Conservation (phyloP, 2,329 filamentous ascomycete species). For the Hirsutella thompsonii region DNA sequence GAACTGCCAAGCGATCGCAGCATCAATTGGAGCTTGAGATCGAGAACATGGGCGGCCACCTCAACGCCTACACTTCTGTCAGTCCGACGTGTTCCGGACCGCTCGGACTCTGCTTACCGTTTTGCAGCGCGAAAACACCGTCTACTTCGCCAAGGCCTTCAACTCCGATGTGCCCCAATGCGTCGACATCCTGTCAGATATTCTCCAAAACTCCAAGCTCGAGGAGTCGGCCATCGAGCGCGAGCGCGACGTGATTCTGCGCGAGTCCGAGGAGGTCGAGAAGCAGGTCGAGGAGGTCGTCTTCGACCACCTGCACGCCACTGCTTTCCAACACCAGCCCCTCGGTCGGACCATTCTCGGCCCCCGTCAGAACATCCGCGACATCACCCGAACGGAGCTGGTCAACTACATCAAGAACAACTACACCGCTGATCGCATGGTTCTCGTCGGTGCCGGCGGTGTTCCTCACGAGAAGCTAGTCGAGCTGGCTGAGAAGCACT, state of each 20-base stretch:
- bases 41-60: constrained; percentile 98
- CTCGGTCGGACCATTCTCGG: constrained; percentile 96
- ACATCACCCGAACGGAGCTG: constrained; percentile 85
- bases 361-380: constrained; percentile 95
- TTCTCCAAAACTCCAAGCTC: constrained; percentile 98
- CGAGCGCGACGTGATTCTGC: constrained; percentile 95
- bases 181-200: constrained; percentile 97
- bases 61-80: constrained; percentile 99
- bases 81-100: constrained; percentile 23
- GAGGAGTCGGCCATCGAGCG: constrained; percentile 87
- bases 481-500: constrained; percentile 93
- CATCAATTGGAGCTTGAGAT: constrained; percentile 98
- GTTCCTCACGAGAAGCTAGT: constrained; percentile 90
- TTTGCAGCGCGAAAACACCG: constrained; percentile 86
- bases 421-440: constrained; percentile 99
- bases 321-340: constrained; percentile 91
- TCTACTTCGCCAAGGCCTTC: constrained; percentile 99
- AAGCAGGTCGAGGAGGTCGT: constrained; percentile 99
- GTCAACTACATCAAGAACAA: constrained; percentile 97
- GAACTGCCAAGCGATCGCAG: constrained; percentile 86
- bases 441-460: constrained; percentile 89
- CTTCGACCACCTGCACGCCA: constrained; percentile 97
- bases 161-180: constrained; percentile 93
- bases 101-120: constrained; percentile 12
- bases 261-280: constrained; percentile 98